Conservation (phyloP, 176 grass and related monocot species). For the Ensete ventricosum region DNA sequence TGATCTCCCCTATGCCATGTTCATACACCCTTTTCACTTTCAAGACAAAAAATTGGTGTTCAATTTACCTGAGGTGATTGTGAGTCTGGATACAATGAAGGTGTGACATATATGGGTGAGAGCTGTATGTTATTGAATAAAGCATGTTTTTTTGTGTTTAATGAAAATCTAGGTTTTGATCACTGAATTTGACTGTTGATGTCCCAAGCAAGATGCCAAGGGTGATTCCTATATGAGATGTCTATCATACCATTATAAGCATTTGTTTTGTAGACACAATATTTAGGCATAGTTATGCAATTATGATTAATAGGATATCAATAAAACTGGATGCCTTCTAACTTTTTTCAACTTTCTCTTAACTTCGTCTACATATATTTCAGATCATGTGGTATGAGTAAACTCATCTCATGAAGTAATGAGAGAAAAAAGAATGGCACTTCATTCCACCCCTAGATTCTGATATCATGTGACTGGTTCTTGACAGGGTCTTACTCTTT, state of each 20-base stretch:
- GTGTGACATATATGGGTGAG: too few species aligned
- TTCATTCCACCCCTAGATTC: constrained; percentile 18
- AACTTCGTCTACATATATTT: neutral
- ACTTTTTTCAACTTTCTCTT: neutral
- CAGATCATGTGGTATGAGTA: neutral
- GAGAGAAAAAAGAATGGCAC: too few species aligned
- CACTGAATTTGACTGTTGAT: too few species aligned
- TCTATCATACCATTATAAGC: neutral
- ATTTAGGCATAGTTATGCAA: neutral
- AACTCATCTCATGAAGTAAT: too few species aligned
- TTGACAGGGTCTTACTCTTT: constrained; percentile 84
- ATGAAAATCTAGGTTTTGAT: too few species aligned
- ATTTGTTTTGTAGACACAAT: neutral
- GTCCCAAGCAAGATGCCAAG: neutral
- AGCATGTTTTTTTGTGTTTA: too few species aligned
- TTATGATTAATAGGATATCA: neutral
- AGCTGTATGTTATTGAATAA: too few species aligned
- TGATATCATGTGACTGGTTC: neutral
- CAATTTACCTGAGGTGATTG: too few species aligned
- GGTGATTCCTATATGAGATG: neutral
- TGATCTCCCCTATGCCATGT: too few species aligned
- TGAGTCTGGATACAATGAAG: too few species aligned
- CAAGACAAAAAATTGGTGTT: too few species aligned
- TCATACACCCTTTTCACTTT: too few species aligned
- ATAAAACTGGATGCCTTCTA: neutral